phyloP scores from a whole-genome alignment of 805 yeast species.

The Peterozyma xylosa region DNA sequence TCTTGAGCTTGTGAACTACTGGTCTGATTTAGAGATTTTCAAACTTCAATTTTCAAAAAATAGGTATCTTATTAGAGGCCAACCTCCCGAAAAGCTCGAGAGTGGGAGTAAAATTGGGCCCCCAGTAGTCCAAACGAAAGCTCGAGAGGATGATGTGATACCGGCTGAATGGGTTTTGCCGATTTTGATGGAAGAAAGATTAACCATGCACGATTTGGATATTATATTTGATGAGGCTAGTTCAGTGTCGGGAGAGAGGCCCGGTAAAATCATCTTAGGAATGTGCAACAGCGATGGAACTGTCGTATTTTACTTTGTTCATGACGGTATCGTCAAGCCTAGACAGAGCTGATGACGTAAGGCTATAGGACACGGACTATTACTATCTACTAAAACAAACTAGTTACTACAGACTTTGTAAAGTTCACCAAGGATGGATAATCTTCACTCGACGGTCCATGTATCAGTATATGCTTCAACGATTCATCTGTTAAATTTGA shows the following conservation, averaged over 20 bases:
- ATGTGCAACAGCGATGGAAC: slow-evolving; percentile 62
- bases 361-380: too few relatives aligned
- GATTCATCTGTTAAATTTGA: neutral
- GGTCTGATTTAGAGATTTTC: slow-evolving; percentile 29
- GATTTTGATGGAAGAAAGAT: slow-evolving; percentile 14
- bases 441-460: slow-evolving; percentile 1
- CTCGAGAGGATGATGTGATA: too few relatives aligned
- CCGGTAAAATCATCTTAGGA: slow-evolving; percentile 43
- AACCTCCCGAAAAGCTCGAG: slow-evolving; percentile 18
- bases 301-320: slow-evolving; percentile 59
- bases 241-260: slow-evolving; percentile 16
- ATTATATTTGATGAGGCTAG: slow-evolving; percentile 27
- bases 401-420: slow-evolving; percentile 1
- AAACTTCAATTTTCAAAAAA: slow-evolving; percentile 1
- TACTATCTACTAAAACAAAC: neutral
- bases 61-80: slow-evolving; percentile 20
- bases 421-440: slow-evolving; percentile 7
- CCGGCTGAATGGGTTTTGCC: slow-evolving; percentile 36
- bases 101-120: too few relatives aligned
- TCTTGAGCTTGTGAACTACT: slow-evolving; percentile 34
- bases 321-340: slow-evolving; percentile 62
- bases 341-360: slow-evolving; percentile 32
- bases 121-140: too few relatives aligned
- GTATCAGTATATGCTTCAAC: neutral
- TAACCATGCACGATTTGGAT: slow-evolving; percentile 32